These are phyloP conservation scores for Aspergillus sp. DNA, from an alignment of 2,329 filamentous ascomycete species.

Conservation along the genomic window DNA sequence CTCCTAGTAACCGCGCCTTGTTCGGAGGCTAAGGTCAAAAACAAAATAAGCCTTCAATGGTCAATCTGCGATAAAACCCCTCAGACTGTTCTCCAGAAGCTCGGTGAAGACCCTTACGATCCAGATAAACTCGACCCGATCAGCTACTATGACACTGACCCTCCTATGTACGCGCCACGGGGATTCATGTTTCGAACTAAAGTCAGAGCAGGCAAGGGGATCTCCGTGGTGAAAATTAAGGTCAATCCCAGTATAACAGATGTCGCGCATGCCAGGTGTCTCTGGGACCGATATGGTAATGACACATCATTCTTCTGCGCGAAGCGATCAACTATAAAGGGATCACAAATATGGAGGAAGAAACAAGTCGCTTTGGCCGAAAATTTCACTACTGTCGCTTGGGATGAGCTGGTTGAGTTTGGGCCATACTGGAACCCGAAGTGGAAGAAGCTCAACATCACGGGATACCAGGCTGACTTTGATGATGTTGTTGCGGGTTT, in stretches of 20 bases:
- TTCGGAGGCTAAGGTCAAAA: neutral
- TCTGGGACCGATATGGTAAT: neutral
- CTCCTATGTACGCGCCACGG: neutral
- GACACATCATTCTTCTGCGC: neutral
- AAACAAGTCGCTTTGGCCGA: neutral
- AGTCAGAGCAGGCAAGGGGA: neutral
- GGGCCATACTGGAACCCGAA: conserved; percentile 3
- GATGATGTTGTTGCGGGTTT: conserved; percentile 1
- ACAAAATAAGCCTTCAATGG: conserved; percentile 1
- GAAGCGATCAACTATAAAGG: neutral
- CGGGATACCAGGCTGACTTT: conserved; percentile 3
- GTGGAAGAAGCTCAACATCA: conserved; percentile 4
- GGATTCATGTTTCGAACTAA: conserved; percentile 5
- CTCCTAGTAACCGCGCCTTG: neutral
- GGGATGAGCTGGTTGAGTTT: neutral
- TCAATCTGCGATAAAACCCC: neutral
- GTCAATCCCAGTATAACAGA: no score
- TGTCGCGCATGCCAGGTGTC: no score
- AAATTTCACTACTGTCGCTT: neutral
- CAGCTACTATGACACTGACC: conserved; percentile 2
- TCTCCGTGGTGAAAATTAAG: conserved; percentile 3
- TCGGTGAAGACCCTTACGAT: neutral
- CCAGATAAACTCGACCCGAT: conserved; percentile 4
- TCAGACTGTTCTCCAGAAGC: neutral
- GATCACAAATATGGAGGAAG: neutral